These are phyloP conservation scores for Trichomonas gallinae DNA, from an alignment of 208 protist species.

Conservation along the genomic window DNA sequence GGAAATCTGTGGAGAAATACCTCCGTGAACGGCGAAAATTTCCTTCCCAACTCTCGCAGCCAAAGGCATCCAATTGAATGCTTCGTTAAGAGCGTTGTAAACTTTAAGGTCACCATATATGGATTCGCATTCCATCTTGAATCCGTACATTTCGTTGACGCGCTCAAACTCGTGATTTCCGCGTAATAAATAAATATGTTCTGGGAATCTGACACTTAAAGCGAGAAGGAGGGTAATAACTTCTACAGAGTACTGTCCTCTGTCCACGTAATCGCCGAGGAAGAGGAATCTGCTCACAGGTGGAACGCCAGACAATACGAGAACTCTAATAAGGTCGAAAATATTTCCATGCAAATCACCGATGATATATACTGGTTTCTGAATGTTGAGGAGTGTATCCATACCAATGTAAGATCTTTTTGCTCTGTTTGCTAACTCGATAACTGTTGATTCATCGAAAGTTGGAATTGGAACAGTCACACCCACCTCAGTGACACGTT, in stretches of 20 bases:
- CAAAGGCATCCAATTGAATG: neutral
- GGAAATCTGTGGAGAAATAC: neutral
- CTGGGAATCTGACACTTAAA: neutral
- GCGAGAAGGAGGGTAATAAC: neutral
- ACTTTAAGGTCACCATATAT: neutral
- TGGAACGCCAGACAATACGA: neutral
- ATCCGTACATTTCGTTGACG: neutral
- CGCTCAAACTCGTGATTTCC: neutral
- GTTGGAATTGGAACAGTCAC: neutral
- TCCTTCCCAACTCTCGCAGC: neutral
- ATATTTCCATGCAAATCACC: neutral
- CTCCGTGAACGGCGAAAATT: neutral
- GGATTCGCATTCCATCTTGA: neutral
- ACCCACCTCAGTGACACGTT: neutral
- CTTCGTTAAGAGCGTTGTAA: neutral
- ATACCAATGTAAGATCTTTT: neutral
- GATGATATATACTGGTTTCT: neutral
- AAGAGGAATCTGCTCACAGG: neutral
- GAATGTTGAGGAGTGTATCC: neutral
- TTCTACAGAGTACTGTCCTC: neutral
- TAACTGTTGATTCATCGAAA: neutral
- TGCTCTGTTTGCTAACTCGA: neutral
- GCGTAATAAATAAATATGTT: neutral
- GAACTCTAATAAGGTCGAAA: neutral
- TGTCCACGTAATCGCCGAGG: slow-evolving; percentile 15